phyloP scores from a whole-genome alignment of 2,329 filamentous ascomycete species.

The Stagonosporopsis cucurbitacearum region DNA sequence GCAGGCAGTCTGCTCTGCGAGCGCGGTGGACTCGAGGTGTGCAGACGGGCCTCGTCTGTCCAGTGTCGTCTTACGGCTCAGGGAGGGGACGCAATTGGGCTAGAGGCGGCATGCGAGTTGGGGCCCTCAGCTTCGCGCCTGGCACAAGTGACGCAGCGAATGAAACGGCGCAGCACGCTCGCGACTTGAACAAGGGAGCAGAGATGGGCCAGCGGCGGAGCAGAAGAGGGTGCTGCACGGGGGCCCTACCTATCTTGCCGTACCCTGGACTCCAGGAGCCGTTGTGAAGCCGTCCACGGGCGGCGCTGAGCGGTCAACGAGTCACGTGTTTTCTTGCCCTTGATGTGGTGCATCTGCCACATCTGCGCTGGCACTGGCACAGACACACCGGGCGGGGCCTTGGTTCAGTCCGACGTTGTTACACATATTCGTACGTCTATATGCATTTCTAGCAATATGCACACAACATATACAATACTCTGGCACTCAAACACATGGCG shows the following conservation, averaged over 20 bases:
- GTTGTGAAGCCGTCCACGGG: constrained; percentile 23
- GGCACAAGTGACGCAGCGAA: constrained; percentile 35
- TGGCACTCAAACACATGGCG: too few species aligned
- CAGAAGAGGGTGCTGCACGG: constrained; percentile 29
- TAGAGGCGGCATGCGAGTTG: constrained; percentile 45
- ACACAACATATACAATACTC: too few species aligned
- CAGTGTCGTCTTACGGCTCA: constrained; percentile 35
- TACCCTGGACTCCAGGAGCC: too few species aligned
- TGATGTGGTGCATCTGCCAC: constrained; percentile 16
- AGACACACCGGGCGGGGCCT: constrained; percentile 21
- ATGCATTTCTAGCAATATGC: constrained; percentile 3
- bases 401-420: constrained; percentile 17
- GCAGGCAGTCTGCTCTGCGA: constrained; percentile 26
- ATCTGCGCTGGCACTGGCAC: constrained; percentile 18
- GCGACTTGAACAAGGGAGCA: constrained; percentile 19
- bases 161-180: constrained; percentile 29
- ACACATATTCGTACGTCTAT: constrained; percentile 20
- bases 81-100: constrained; percentile 43
- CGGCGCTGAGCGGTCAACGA: constrained; percentile 23
- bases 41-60: constrained; percentile 32
- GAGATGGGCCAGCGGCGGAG: constrained; percentile 20
- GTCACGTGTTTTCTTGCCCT: constrained; percentile 22
- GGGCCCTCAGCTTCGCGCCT: constrained; percentile 44
- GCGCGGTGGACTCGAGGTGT: constrained; percentile 26
- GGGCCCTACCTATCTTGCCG: too few species aligned